Percentiles rank a stretch among this genome's conserved stretches.
Evolutionary conservation across 2,329 filamentous ascomycete species (phyloP).

Genomic region (Chrysosporium queenslandicum): DNA sequence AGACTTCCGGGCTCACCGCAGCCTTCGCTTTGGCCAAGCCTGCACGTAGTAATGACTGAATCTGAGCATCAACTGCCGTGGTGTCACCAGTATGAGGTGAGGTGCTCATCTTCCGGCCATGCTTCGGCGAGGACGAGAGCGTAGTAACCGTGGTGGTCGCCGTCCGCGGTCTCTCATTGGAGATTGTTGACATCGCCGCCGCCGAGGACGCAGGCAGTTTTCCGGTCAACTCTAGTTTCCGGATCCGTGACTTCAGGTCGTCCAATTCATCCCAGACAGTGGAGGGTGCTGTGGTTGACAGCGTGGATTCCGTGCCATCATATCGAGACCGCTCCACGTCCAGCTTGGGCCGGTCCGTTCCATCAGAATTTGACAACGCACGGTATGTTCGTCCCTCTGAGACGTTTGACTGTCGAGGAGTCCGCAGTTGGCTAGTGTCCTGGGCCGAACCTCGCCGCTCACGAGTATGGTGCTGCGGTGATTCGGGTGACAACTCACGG

Average conservation of each 20-base stretch:
- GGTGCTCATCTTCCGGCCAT: slow-evolving; percentile 45
- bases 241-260: slow-evolving; percentile 86
- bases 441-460: slow-evolving; percentile 16
- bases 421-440: slow-evolving; percentile 18
- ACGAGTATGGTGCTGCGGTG: slow-evolving; percentile 20
- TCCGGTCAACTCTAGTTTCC: slow-evolving; percentile 78
- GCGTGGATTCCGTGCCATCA: slow-evolving; percentile 73
- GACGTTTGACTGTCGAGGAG: slow-evolving; percentile 29
- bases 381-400: slow-evolving; percentile 29
- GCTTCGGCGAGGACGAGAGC: slow-evolving; percentile 79
- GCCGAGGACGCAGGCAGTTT: slow-evolving; percentile 76
- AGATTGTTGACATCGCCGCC: slow-evolving; percentile 62
- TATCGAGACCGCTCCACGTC: slow-evolving; percentile 28
- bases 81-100: slow-evolving; percentile 26
- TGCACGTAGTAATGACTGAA: slow-evolving; percentile 68
- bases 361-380: slow-evolving; percentile 29
- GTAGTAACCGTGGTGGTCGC: slow-evolving; percentile 87
- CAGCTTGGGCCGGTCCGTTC: slow-evolving; percentile 26
- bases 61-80: slow-evolving; percentile 43
- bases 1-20: slow-evolving; percentile 61
- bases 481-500: slow-evolving; percentile 28
- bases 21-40: slow-evolving; percentile 69
- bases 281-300: slow-evolving; percentile 78
- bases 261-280: slow-evolving; percentile 98
- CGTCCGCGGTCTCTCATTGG: slow-evolving; percentile 74